Evolutionary conservation across 148 eudicot species (phyloP), one percentile per base, ranked within the genome.

Genomic region (Rhododendron ovatum): DNA sequence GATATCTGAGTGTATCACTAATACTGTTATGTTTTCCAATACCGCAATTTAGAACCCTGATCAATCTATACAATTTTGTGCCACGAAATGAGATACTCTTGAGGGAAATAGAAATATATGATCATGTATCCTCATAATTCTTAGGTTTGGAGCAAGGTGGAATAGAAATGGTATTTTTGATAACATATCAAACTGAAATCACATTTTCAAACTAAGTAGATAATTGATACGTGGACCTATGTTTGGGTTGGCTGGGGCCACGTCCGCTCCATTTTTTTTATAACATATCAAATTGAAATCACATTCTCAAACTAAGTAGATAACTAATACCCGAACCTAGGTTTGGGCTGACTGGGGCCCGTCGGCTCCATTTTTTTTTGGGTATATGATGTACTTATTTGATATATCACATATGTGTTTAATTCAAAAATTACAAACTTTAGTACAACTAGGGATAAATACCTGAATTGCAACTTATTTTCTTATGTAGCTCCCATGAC

Each of bases 401-500:
- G 65, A 59, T 22, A 24, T 22, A 28, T 63, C 13, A 63, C 35
- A 69, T 65, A 10, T 28, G 75, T 26, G 12, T n/a, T n/a, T 12
- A 69, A 13, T 11, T 69, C 6, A 28, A 28, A 69, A 28, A 0
- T 12, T 69, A 28, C 0, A 28, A 69, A 26, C 5, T 69, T 41
- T 69, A 14, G 5, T 11, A 11, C 14, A 28, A 26, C 10, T 26
- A 65, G 5, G 15, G 37, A 50, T 14, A 47, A 2, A 14, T 81
- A 93, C 98, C 95, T 91, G 94, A 86, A 81, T 93, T 85, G 65
- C 85, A 14, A 85, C 92, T 86, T 28, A 88, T 85, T 53, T 92
- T 76, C 83, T 90, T 91, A 35, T 95, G 99, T 30, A 93, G 78
- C 33, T 90, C 91, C 99, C 99, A 96, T 28, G 99, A 95, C 48